A percentile compares a stretch with the other conserved stretches of the same genome.
phyloP scores from a whole-genome alignment of 176 grass and related monocot genomes.

The Hsuehochloa calcarea region DNA sequence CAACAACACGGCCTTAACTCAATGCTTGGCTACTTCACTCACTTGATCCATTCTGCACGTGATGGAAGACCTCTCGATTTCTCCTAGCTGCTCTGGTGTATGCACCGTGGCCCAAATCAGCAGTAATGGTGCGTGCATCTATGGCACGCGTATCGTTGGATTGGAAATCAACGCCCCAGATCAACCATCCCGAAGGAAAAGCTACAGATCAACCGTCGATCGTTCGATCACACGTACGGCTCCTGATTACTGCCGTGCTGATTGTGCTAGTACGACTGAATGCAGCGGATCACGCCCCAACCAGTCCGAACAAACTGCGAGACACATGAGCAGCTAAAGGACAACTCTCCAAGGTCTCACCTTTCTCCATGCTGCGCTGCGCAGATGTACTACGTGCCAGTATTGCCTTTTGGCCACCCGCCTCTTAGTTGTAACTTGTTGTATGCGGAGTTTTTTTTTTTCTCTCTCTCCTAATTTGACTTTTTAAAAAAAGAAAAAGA shows the following conservation, averaged over 20 bases:
- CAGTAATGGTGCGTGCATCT: not conserved
- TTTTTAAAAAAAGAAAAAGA: too few species aligned
- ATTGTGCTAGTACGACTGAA: not conserved
- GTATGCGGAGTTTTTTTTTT: too few species aligned
- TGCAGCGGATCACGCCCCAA: not conserved
- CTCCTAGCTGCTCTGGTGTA: too few species aligned
- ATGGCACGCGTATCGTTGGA: not conserved
- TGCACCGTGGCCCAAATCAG: not conserved
- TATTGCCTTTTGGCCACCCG: not conserved
- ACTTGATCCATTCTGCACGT: not conserved
- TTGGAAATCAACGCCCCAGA: not conserved
- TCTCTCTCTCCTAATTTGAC: too few species aligned
- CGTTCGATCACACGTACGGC: not conserved
- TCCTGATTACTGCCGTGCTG: not conserved
- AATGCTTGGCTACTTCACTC: not conserved
- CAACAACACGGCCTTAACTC: not conserved
- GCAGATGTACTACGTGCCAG: not conserved
- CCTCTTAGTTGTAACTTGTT: not conserved
- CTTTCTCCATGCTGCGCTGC: not conserved
- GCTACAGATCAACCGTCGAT: not conserved
- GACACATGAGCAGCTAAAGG: not conserved
- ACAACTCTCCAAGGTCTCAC: not conserved
- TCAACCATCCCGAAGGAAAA: too few species aligned
- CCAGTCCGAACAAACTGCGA: not conserved
- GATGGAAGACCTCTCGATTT: not conserved